phyloP scores from a whole-genome alignment of 257 asterid genomes.

The Penstemon barbatus region DNA sequence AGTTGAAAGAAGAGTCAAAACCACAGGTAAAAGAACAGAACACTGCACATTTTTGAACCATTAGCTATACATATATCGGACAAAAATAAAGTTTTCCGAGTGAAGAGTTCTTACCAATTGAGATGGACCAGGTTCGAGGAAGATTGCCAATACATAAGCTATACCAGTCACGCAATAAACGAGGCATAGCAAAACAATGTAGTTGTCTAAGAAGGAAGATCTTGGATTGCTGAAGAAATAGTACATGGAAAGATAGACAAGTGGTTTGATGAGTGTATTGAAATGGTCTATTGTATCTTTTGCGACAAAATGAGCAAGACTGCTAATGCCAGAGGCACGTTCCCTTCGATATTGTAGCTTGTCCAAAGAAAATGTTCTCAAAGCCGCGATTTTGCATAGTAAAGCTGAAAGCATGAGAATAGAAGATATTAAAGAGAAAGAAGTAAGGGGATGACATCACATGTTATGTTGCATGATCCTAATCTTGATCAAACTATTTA shows the following conservation, averaged over 20 bases:
- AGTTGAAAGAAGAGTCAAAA: slow-evolving; percentile 79
- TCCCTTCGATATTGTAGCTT: slow-evolving; percentile 58
- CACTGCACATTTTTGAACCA: slow-evolving; percentile 51
- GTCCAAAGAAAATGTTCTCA: slow-evolving; percentile 60
- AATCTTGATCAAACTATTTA: no score
- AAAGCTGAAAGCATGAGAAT: slow-evolving; percentile 40
- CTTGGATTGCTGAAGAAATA: slow-evolving; percentile 69
- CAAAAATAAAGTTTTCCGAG: slow-evolving; percentile 13
- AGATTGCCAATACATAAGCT: slow-evolving; percentile 58
- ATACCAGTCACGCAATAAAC: slow-evolving; percentile 65
- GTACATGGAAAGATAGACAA: slow-evolving; percentile 62
- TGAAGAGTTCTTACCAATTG: slow-evolving; percentile 37
- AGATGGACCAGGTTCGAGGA: slow-evolving; percentile 32
- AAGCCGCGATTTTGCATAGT: slow-evolving; percentile 60
- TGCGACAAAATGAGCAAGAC: slow-evolving; percentile 60
- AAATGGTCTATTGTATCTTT: slow-evolving; percentile 67
- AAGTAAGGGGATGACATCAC: no score
- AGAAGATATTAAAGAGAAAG: neutral
- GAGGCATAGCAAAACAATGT: slow-evolving; percentile 59
- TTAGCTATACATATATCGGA: neutral
- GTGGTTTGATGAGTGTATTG: slow-evolving; percentile 56
- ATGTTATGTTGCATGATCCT: no score
- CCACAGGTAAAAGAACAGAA: slow-evolving; percentile 83
- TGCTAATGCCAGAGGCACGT: slow-evolving; percentile 68
- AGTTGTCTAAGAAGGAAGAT: slow-evolving; percentile 54